Evolutionary conservation across 805 yeast species (phyloP).

Genomic region (Candida lessepsii): DNA sequence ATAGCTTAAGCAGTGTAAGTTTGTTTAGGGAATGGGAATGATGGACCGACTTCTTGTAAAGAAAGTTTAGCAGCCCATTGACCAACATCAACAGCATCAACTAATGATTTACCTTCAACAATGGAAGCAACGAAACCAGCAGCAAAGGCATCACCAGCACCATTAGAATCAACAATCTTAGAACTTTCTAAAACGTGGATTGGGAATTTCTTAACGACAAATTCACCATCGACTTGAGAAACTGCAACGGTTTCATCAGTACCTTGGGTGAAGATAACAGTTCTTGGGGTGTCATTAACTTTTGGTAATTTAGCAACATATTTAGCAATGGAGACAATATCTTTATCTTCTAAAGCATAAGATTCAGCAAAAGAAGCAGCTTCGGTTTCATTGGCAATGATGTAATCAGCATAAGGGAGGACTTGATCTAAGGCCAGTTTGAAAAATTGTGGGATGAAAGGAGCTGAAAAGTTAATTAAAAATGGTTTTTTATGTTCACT

Average conservation of each 20-base stretch:
- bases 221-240: conserved; percentile 47
- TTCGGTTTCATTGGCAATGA: conserved; percentile 96
- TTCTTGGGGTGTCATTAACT: conserved; percentile 67
- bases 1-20: conserved; percentile 33
- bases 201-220: conserved; percentile 51
- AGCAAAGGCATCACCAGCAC: conserved; percentile 99
- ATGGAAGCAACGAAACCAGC: conserved; percentile 92
- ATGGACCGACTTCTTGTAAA: conserved; percentile 91
- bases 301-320: conserved; percentile 77
- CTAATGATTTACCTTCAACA: conserved; percentile 66
- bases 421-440: conserved; percentile 81
- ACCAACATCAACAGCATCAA: conserved; percentile 71
- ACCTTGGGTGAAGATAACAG: conserved; percentile 95
- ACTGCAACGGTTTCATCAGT: conserved; percentile 85
- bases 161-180: conserved; percentile 88
- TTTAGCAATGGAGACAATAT: conserved; percentile 77
- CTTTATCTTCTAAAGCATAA: conserved; percentile 61
- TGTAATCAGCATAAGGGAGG: conserved; percentile 83
- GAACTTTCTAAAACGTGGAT: conserved; percentile 70
- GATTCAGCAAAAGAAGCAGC: conserved; percentile 92
- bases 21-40: conserved; percentile 81
- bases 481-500: conserved; percentile 76
- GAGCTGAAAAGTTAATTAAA: conserved; percentile 89
- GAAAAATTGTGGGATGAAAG: conserved; percentile 94
- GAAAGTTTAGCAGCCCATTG: conserved; percentile 96